Conservation (phyloP, 2,329 filamentous ascomycete genomes). For the Fusarium austroafricanum region DNA sequence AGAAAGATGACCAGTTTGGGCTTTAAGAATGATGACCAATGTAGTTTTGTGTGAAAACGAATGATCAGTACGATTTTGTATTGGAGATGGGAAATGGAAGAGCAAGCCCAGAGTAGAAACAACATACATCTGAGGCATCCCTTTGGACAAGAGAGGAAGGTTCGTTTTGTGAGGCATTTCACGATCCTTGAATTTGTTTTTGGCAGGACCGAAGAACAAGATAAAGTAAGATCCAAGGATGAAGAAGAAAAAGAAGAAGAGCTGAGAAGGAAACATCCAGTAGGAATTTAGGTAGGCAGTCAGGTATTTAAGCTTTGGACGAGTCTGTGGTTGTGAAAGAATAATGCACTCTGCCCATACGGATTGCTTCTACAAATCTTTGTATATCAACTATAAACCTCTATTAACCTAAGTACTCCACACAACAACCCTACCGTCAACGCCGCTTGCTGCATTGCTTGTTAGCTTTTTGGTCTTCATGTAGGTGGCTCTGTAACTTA, state of each 20-base stretch:
- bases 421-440: conserved; percentile 84
- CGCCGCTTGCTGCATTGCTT: conserved; percentile 73
- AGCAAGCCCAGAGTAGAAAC: neutral
- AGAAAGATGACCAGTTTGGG: neutral
- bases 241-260: neutral
- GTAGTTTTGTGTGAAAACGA: too few relatives aligned
- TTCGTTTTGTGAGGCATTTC: neutral
- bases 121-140: neutral
- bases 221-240: neutral
- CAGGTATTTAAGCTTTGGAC: neutral
- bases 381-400: conserved; percentile 44
- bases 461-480: conserved; percentile 42
- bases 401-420: conserved; percentile 70
- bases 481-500: conserved; percentile 61
- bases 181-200: too few relatives aligned
- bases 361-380: conserved; percentile 4
- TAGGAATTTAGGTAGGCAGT: too few relatives aligned
- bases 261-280: too few relatives aligned
- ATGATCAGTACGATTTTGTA: too few relatives aligned
- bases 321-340: conserved; percentile 1
- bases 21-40: neutral
- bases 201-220: neutral
- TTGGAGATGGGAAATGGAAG: too few relatives aligned
- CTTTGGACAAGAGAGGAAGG: neutral
- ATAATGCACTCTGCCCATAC: neutral